These are phyloP conservation scores for Camellia japonica DNA, from an alignment of 148 eudicot genomes.

Conservation along the genomic window DNA sequence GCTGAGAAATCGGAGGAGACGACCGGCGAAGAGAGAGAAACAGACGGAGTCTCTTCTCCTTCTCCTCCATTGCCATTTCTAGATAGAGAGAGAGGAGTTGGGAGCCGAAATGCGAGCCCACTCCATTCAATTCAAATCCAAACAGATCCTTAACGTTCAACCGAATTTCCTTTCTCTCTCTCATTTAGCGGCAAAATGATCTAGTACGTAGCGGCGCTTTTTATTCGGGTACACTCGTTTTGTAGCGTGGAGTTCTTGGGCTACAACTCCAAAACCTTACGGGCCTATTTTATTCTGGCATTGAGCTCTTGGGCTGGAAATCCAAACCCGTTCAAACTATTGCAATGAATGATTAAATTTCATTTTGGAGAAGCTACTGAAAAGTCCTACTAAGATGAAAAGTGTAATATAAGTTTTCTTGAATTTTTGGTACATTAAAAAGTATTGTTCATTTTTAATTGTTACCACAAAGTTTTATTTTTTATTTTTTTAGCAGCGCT, in stretches of 20 bases:
- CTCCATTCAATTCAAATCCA: constrained; percentile 8
- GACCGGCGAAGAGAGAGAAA: not conserved
- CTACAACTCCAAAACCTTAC: too few relatives aligned
- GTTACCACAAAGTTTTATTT: too few relatives aligned
- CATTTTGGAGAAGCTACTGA: too few relatives aligned
- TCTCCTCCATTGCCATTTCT: not conserved
- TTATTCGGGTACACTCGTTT: not conserved
- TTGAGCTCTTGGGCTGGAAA: not conserved
- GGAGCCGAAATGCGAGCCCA: not conserved
- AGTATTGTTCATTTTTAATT: too few relatives aligned
- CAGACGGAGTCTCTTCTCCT: constrained; percentile 8
- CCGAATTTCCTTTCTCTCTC: constrained; percentile 2
- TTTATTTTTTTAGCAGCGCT: too few relatives aligned
- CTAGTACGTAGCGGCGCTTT: not conserved
- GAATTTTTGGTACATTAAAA: too few relatives aligned
- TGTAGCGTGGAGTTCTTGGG: too few relatives aligned
- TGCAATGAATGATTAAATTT: too few relatives aligned
- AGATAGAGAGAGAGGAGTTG: not conserved
- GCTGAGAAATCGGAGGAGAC: constrained; percentile 6
- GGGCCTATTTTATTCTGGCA: too few relatives aligned
- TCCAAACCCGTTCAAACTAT: not conserved
- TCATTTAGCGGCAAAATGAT: constrained; percentile 13
- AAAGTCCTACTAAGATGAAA: too few relatives aligned
- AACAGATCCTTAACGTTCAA: not conserved
- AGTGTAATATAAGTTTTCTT: too few relatives aligned